phyloP scores from a whole-genome alignment of 768 basidiomycete genomes.

The Serendipita sp. region DNA sequence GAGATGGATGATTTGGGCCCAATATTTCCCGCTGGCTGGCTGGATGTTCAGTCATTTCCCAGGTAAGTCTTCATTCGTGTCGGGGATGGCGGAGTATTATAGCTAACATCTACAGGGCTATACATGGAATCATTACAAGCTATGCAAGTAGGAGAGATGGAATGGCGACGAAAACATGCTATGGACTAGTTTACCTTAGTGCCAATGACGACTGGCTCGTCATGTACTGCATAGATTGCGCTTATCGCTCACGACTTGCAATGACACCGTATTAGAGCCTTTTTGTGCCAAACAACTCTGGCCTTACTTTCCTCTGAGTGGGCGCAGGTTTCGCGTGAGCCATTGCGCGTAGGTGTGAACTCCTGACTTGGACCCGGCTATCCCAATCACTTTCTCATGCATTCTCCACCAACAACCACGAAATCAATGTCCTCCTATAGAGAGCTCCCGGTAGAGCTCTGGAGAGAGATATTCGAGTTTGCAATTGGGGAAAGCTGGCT shows the following conservation, averaged over 20 bases:
- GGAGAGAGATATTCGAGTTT: slow-evolving; percentile 4
- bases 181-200: not conserved
- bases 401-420: not conserved
- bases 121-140: not conserved
- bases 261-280: not conserved
- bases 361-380: not conserved
- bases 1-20: not conserved
- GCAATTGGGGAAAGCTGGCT: not conserved
- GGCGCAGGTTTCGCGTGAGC: not conserved
- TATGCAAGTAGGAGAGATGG: not conserved
- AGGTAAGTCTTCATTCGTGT: not conserved
- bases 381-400: not conserved
- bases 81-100: not conserved
- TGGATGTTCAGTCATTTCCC: slow-evolving; percentile 6
- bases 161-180: not conserved
- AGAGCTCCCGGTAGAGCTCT: not conserved
- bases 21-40: not conserved
- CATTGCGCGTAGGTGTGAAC: not conserved
- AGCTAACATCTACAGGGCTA: not conserved
- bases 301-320: too few relatives aligned
- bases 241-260: not conserved
- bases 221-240: not conserved
- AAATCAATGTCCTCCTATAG: not conserved
- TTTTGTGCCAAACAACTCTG: too few relatives aligned
- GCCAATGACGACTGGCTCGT: not conserved